Evolutionary conservation across 148 eudicot genomes (phyloP).

Genomic region (Beta vulgaris): DNA sequence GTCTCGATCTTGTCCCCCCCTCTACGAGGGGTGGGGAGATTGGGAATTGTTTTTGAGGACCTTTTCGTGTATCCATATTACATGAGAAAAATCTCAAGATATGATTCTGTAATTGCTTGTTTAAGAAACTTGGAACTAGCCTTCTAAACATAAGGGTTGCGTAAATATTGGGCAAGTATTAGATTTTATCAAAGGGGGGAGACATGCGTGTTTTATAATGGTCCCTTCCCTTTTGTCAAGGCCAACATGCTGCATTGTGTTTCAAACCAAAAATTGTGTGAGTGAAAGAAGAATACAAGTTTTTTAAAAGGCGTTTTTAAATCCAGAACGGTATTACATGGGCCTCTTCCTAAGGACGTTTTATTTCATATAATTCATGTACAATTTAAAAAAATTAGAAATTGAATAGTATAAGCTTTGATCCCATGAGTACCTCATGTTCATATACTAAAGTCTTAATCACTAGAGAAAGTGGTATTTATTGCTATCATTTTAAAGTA

Average conservation of each 20-base stretch:
- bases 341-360: too few species aligned
- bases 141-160: constrained; percentile 7
- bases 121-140: constrained; percentile 14
- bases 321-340: too few species aligned
- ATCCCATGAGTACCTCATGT: too few species aligned
- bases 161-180: constrained; percentile 11
- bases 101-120: constrained; percentile 26
- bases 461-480: too few species aligned
- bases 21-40: neutral
- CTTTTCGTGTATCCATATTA: neutral
- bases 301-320: too few species aligned
- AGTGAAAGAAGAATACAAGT: neutral
- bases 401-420: too few species aligned
- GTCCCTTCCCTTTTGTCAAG: neutral
- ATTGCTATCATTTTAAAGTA: too few species aligned
- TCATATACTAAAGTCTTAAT: too few species aligned
- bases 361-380: too few species aligned
- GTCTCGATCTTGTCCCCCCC: too few species aligned
- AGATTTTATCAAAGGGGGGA: constrained; percentile 1
- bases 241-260: neutral
- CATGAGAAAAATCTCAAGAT: constrained; percentile 15
- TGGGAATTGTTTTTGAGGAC: neutral
- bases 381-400: too few species aligned
- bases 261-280: neutral
- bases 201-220: constrained; percentile 16